Evolutionary conservation across 1,284 basidiomycete species (phyloP).

Genomic region (Naganishia sp.): DNA sequence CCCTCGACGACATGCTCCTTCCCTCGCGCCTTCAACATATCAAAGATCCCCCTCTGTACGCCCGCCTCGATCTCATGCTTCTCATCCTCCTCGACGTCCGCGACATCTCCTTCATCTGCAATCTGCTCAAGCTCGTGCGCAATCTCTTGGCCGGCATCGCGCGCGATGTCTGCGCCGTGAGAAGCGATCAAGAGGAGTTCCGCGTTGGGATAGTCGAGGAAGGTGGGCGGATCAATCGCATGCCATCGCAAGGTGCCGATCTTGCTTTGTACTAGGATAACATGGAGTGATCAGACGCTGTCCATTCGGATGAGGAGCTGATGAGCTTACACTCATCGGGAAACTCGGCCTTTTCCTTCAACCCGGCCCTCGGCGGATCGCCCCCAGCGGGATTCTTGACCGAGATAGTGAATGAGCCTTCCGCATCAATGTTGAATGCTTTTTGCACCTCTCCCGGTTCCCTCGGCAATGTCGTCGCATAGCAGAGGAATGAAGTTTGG

Average conservation of each 20-base stretch:
- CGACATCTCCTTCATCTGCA: conserved; percentile 30
- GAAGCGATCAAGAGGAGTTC: conserved; percentile 31
- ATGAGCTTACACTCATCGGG: conserved; percentile 31
- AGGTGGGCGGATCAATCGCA: conserved; percentile 30
- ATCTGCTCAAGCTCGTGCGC: conserved; percentile 31
- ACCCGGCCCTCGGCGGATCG: conserved; percentile 25
- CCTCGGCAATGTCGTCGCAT: conserved; percentile 26
- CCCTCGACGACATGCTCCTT: conserved; percentile 11
- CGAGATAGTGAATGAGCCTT: conserved; percentile 30
- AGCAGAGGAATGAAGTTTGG: conserved; percentile 27
- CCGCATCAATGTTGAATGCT: conserved; percentile 31
- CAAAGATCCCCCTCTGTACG: conserved; percentile 24
- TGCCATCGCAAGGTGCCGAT: conserved; percentile 31
- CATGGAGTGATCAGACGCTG: neutral
- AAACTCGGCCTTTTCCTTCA: conserved; percentile 29
- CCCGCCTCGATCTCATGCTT: conserved; percentile 26
- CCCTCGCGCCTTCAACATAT: conserved; percentile 27
- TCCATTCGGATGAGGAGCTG: neutral
- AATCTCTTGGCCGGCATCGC: conserved; percentile 20
- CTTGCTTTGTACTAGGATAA: conserved; percentile 23
- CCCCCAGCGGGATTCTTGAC: conserved; percentile 32
- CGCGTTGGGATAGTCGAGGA: conserved; percentile 31
- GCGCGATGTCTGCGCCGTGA: conserved; percentile 26
- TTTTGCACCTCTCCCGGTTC: conserved; percentile 34
- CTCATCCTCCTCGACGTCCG: conserved; percentile 14